Evolutionary conservation across 2,329 filamentous ascomycete genomes (phyloP), one percentile per base, ranked within the genome.

Genomic region (Ophiocordyceps australis): DNA sequence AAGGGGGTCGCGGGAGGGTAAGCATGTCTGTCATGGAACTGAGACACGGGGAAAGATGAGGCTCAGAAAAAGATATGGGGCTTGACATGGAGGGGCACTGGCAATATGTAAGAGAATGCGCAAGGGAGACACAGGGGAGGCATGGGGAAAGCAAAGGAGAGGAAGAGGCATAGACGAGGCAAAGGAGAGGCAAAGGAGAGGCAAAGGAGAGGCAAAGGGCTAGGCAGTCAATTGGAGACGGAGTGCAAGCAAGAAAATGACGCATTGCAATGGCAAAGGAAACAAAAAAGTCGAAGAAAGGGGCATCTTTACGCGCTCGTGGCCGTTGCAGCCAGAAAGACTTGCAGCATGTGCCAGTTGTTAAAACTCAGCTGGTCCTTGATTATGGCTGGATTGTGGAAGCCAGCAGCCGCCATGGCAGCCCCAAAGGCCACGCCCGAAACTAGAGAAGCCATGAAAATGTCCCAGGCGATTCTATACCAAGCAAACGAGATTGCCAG

Each of bases 271-370:
- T 7, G 4, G 21, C 9, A 5, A 4, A 12, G 12, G 22, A 11
- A 15, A 14, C 3, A 16, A 17, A 13, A 13, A 13, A 13, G n/a
- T n/a, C n/a, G n/a, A 13, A 20, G 11, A 14, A 7, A 4, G 10
- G 25, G 10, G 11, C 10, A 17, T 4, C 50, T 67, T 43, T 55
- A 74, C 65, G 64, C 62, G 47, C 66, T 74, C 35, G 55, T 59
- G 15, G 65, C 70, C 8, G 66, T 66, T 4, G 71, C 74, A 2
- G 64, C 57, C 4, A 77, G 46, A 37, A 78, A 77, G 8, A 59
- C 57, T 44, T 74, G 62, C 17, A 73, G 41, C 72, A 78, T 77
- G 41, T 72, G 68, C 46, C 64, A 75, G 39, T 73, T 61, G 24
- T 59, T 47, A 23, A 75, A 50, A 14, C 52, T 56, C 49, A 78